Conservation (phyloP, 768 basidiomycete genomes). For the Kwoniella dejecticola region DNA sequence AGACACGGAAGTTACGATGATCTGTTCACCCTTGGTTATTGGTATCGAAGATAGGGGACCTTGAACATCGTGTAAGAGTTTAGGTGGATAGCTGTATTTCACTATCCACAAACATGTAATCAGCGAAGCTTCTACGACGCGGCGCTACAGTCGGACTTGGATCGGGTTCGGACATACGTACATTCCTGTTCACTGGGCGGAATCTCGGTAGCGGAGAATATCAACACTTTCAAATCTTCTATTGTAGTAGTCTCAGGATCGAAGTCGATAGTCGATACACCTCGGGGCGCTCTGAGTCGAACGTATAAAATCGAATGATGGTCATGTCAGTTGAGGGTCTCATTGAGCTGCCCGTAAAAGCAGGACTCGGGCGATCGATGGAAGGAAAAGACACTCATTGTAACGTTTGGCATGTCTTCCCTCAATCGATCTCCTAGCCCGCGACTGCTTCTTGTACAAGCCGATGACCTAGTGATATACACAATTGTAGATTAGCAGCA, state of each 20-base stretch:
- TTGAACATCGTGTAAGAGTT: slow-evolving; percentile 64
- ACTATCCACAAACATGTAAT: slow-evolving; percentile 43
- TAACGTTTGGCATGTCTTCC: slow-evolving; percentile 13
- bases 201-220: slow-evolving; percentile 70
- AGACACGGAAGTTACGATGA: slow-evolving; percentile 66
- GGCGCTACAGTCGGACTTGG: too few relatives aligned
- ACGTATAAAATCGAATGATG: slow-evolving; percentile 55
- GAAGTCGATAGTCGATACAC: slow-evolving; percentile 74
- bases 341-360: background rate
- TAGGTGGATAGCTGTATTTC: slow-evolving; percentile 76
- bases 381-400: slow-evolving; percentile 15
- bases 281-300: slow-evolving; percentile 81
- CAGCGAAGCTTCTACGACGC: too few relatives aligned
- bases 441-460: too few relatives aligned
- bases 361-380: background rate
- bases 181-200: slow-evolving; percentile 74
- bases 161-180: too few relatives aligned
- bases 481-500: too few relatives aligned
- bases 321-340: slow-evolving; percentile 3
- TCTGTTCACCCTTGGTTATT: slow-evolving; percentile 75
- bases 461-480: too few relatives aligned
- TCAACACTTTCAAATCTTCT: slow-evolving; percentile 71
- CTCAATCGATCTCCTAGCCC: background rate
- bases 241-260: slow-evolving; percentile 66
- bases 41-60: slow-evolving; percentile 67